Percentiles rank a stretch among this genome's conserved stretches.
Evolutionary conservation across 2,329 filamentous ascomycete species (phyloP).

Genomic region (Fusarium oxysporum): DNA sequence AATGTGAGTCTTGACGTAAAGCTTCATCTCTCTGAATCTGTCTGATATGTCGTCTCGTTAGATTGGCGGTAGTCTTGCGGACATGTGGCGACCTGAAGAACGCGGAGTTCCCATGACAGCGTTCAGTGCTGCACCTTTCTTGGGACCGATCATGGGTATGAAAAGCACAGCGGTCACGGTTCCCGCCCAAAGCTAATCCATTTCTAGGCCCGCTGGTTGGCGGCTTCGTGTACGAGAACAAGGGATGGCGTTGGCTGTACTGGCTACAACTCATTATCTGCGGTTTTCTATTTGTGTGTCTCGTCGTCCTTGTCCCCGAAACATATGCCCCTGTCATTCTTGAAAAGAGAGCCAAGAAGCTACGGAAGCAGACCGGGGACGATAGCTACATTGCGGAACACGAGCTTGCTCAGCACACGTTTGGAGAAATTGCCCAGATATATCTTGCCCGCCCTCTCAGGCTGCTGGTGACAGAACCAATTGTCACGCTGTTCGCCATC

Average conservation of each 20-base stretch:
- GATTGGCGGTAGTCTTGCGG: neutral
- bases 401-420: neutral
- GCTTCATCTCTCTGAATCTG: neutral
- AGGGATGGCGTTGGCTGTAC: neutral
- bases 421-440: neutral
- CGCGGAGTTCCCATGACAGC: neutral
- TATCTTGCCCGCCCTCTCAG: neutral
- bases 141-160: neutral
- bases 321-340: neutral
- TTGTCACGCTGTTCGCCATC: neutral
- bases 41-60: neutral
- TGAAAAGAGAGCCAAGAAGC: neutral
- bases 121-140: neutral
- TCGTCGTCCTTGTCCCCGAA: neutral
- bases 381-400: neutral
- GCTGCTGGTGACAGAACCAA: neutral
- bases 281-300: neutral
- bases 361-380: neutral
- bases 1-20: neutral
- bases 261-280: neutral
- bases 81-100: neutral
- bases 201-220: neutral
- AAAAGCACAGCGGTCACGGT: too few relatives aligned
- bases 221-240: neutral
- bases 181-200: neutral